Conservation (phyloP, 2,329 filamentous ascomycete genomes). For the Nemania serpens region DNA sequence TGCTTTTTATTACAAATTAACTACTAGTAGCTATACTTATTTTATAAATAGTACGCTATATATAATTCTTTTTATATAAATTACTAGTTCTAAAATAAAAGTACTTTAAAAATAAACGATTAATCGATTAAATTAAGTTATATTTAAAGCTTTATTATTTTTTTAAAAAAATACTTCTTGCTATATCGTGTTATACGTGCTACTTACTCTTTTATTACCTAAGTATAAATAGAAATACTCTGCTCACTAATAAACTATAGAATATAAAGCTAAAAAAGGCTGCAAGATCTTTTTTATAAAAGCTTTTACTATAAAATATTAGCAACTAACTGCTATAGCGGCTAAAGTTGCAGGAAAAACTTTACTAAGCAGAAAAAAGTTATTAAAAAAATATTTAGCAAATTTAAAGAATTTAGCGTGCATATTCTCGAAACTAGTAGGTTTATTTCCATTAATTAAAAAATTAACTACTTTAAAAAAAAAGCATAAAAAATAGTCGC, state of each 20-base stretch:
- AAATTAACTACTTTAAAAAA: slow-evolving; percentile 34
- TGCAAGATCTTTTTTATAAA: slow-evolving; percentile 35
- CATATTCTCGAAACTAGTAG: slow-evolving; percentile 26
- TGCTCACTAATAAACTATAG: slow-evolving; percentile 22
- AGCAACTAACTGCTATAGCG: slow-evolving; percentile 11
- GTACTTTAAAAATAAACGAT: too few relatives aligned
- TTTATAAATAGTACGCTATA: too few relatives aligned
- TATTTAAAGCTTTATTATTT: too few relatives aligned
- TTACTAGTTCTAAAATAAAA: too few relatives aligned
- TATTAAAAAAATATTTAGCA: slow-evolving; percentile 36
- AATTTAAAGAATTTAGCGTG: slow-evolving; percentile 29
- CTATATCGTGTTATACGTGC: neutral
- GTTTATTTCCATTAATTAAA: slow-evolving; percentile 21
- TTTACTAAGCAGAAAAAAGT: slow-evolving; percentile 37
- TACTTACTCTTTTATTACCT: slow-evolving; percentile 2
- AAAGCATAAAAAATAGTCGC: slow-evolving; percentile 34
- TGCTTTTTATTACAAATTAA: too few relatives aligned
- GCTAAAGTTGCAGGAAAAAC: slow-evolving; percentile 3
- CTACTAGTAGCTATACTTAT: too few relatives aligned
- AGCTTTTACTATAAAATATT: slow-evolving; percentile 33
- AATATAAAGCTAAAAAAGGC: slow-evolving; percentile 33
- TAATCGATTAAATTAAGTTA: too few relatives aligned
- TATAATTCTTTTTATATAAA: too few relatives aligned
- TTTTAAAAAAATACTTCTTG: too few relatives aligned
- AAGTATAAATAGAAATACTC: slow-evolving; percentile 12